phyloP scores from a whole-genome alignment of 2,329 filamentous ascomycete species.

The Thielaviopsis musarum region DNA sequence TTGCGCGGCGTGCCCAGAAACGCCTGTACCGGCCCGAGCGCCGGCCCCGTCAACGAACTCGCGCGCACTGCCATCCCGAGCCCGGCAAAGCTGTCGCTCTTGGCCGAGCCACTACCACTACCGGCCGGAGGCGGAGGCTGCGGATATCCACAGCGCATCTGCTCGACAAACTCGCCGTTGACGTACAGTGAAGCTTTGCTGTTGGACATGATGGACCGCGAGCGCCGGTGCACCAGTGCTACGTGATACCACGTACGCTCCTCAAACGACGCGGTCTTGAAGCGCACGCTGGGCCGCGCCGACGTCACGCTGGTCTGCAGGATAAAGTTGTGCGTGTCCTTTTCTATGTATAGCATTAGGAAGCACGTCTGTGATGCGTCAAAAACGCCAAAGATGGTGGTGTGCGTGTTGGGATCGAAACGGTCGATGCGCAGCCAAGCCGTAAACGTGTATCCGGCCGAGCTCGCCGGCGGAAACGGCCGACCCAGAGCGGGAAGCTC shows the following conservation, averaged over 20 bases:
- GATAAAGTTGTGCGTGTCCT: slow-evolving; percentile 85
- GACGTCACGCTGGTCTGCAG: slow-evolving; percentile 87
- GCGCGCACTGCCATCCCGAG: slow-evolving; percentile 13
- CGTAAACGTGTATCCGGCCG: slow-evolving; percentile 76
- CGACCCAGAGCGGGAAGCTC: slow-evolving; percentile 77
- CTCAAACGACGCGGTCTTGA: slow-evolving; percentile 67
- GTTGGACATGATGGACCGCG: slow-evolving; percentile 49
- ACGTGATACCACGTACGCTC: slow-evolving; percentile 84
- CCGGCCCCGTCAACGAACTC: slow-evolving; percentile 13
- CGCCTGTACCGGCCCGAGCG: slow-evolving; percentile 58
- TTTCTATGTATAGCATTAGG: slow-evolving; percentile 81
- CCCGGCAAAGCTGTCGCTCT: slow-evolving; percentile 14
- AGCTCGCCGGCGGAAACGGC: slow-evolving; percentile 63
- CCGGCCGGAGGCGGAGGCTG: slow-evolving; percentile 50
- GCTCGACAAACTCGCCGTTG: slow-evolving; percentile 85
- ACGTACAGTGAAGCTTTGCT: slow-evolving; percentile 81
- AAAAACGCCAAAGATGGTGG: slow-evolving; percentile 89
- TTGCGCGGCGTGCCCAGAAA: slow-evolving; percentile 88
- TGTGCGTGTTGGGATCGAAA: slow-evolving; percentile 74
- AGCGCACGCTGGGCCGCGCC: slow-evolving; percentile 73
- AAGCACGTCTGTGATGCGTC: slow-evolving; percentile 88
- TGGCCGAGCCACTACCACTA: slow-evolving; percentile 46
- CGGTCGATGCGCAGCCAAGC: slow-evolving; percentile 79
- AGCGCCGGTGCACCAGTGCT: slow-evolving; percentile 66
- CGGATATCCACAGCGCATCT: slow-evolving; percentile 79